Evolutionary conservation across 2,329 filamentous ascomycete genomes (phyloP), one percentile per base, ranked within the genome.

Genomic region (Macrophomina pseudophaseolina): DNA sequence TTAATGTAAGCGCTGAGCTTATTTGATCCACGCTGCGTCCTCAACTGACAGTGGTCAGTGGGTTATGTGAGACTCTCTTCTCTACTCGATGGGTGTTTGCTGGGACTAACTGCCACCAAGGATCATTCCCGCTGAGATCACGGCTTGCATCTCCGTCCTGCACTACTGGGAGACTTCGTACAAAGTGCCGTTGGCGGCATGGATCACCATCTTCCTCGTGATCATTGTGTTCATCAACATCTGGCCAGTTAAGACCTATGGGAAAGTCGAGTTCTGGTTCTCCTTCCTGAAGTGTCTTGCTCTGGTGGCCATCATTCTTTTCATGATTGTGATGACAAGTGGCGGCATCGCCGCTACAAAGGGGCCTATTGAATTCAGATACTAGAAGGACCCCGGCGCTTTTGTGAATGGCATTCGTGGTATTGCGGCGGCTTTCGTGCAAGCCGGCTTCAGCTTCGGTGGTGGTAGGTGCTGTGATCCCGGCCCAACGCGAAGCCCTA

Each of bases 291-390:
- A 74, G 59, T 67, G 73, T 14, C 35, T 69, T 14, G 78, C 81
- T 40, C 83, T 85, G 53, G 70, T 83, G 35, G 82, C 81, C 42
- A 74, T 84, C 23, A 71, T 82, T 51, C 72, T 83, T 46, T 72
- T 82, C 59, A 56, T 65, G 48, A 35, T 68, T 14, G 44, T 67
- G 52, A 73, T 74, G 18, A 73, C 70, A 12, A 67, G 70, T 56
- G 73, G 72, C 33, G 73, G 88, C 59, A 82, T 87, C 2, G 84
- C 87, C 0, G 86, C 53, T 14, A 66, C 86, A 4, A 83, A 83
- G 0, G 81, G 85, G 18, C 80, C 85, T 5, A 82, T 88, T 23
- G 90, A 90, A 2, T 91, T 91, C 74, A 77, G 81, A 44, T 91
- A 90, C 75, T 92, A 90, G 90, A 83, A 80, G 62, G 75, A 87